Conservation (phyloP, 2,329 filamentous ascomycete species). For the Penicillium sp. region DNA sequence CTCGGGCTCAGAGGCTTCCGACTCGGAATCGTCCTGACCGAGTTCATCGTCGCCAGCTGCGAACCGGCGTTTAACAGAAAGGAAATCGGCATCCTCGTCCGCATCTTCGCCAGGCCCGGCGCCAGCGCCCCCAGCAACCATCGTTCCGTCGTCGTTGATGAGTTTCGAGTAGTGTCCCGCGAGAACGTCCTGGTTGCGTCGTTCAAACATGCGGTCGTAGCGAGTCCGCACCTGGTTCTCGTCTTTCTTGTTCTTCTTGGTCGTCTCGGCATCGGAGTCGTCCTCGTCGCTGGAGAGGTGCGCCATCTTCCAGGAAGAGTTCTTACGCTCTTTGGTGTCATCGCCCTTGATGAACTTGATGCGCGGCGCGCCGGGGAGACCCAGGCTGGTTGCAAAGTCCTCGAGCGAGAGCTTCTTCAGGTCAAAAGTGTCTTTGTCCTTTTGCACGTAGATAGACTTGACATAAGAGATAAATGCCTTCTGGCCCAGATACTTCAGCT, state of each 20-base stretch:
- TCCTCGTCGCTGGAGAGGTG: slow-evolving; percentile 56
- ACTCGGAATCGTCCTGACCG: slow-evolving; percentile 34
- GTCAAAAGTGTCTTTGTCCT: slow-evolving; percentile 86
- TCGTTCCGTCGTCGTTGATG: slow-evolving; percentile 56
- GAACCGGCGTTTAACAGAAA: slow-evolving; percentile 83
- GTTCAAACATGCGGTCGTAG: slow-evolving; percentile 96
- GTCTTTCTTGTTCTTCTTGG: slow-evolving; percentile 56
- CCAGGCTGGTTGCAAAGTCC: slow-evolving; percentile 75
- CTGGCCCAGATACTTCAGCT: slow-evolving; percentile 89
- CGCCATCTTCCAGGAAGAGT: slow-evolving; percentile 65
- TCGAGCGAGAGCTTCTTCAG: slow-evolving; percentile 77
- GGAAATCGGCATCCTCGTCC: slow-evolving; percentile 72
- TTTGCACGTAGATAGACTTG: slow-evolving; percentile 77
- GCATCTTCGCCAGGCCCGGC: slow-evolving; percentile 44
- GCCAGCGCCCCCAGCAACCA: slow-evolving; percentile 31
- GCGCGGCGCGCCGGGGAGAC: slow-evolving; percentile 81
- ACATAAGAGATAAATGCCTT: slow-evolving; percentile 93
- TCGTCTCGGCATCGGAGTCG: slow-evolving; percentile 43
- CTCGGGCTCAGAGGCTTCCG: slow-evolving; percentile 40
- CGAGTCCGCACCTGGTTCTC: slow-evolving; percentile 71
- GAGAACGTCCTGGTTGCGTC: slow-evolving; percentile 89
- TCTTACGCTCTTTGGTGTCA: slow-evolving; percentile 80
- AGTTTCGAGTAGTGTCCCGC: slow-evolving; percentile 91
- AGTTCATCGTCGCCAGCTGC: slow-evolving; percentile 59
- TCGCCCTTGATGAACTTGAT: slow-evolving; percentile 92